These are phyloP conservation scores for Microbotryum saponariae DNA, from an alignment of 1,284 basidiomycete genomes.

Conservation along the genomic window DNA sequence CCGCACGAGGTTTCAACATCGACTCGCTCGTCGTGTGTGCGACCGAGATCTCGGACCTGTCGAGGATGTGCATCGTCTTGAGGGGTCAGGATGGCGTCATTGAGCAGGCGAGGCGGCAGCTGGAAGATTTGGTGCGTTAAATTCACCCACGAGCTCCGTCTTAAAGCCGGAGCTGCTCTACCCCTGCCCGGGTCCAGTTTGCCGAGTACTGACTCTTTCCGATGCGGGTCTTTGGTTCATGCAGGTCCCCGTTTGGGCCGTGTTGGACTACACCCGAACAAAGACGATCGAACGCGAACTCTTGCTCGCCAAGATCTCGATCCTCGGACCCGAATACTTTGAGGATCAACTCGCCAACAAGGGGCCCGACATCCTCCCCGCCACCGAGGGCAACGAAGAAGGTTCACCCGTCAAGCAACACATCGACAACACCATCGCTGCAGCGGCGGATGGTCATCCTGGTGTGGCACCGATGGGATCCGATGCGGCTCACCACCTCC, in stretches of 20 bases:
- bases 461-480: slow-evolving; percentile 37
- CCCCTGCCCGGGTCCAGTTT: background rate
- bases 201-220: slow-evolving; percentile 13
- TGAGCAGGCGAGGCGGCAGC: slow-evolving; percentile 87
- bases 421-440: slow-evolving; percentile 23
- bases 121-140: slow-evolving; percentile 76
- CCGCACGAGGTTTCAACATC: slow-evolving; percentile 88
- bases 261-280: slow-evolving; percentile 85
- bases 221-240: no score
- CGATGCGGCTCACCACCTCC: slow-evolving; percentile 41
- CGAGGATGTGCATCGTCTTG: slow-evolving; percentile 96
- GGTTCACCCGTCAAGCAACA: slow-evolving; percentile 30
- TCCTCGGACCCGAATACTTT: slow-evolving; percentile 94
- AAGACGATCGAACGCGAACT: slow-evolving; percentile 79
- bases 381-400: slow-evolving; percentile 34
- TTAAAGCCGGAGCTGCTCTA: slow-evolving; percentile 14
- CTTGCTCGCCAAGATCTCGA: slow-evolving; percentile 84
- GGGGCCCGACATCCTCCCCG: slow-evolving; percentile 32
- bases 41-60: slow-evolving; percentile 93
- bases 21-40: slow-evolving; percentile 98
- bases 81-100: slow-evolving; percentile 95
- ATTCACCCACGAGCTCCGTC: background rate
- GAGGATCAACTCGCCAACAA: slow-evolving; percentile 62
- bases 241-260: slow-evolving; percentile 90
- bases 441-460: slow-evolving; percentile 26